phyloP scores from a whole-genome alignment of 2,329 filamentous ascomycete species.

The Cadophora sp. region DNA sequence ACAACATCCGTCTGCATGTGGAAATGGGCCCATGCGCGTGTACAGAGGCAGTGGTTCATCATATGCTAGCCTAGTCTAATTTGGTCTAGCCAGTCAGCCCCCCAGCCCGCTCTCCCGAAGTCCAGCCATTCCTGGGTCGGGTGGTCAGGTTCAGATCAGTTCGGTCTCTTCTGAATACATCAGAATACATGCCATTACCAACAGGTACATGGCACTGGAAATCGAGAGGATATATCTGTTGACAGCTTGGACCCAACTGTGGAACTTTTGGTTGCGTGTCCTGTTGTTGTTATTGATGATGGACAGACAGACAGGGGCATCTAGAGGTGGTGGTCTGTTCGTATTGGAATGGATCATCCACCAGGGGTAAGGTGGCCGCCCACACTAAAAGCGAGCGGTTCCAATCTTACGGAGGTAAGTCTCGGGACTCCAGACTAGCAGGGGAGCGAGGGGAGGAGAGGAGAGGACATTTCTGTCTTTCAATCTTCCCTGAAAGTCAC shows the following conservation, averaged over 20 bases:
- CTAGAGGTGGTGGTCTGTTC: neutral
- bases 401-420: slow-evolving; percentile 4
- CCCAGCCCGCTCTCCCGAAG: neutral
- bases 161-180: too few relatives aligned
- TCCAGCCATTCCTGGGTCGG: neutral
- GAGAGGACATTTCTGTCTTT: neutral
- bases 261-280: neutral
- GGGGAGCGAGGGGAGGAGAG: neutral
- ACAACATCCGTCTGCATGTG: neutral
- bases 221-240: too few relatives aligned
- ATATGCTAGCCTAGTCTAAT: neutral
- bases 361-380: neutral
- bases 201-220: too few relatives aligned
- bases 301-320: neutral
- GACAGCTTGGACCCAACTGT: too few relatives aligned
- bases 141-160: too few relatives aligned
- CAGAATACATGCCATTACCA: too few relatives aligned
- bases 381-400: neutral
- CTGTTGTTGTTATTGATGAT: neutral
- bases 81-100: too few relatives aligned
- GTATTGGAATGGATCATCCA: neutral
- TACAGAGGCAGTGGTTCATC: neutral
- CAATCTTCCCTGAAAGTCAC: neutral
- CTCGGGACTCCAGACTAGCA: slow-evolving; percentile 7
- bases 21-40: slow-evolving; percentile 5